These are phyloP conservation scores for Daldinia eschscholtzii DNA, from an alignment of 2,329 filamentous ascomycete genomes.

Conservation along the genomic window DNA sequence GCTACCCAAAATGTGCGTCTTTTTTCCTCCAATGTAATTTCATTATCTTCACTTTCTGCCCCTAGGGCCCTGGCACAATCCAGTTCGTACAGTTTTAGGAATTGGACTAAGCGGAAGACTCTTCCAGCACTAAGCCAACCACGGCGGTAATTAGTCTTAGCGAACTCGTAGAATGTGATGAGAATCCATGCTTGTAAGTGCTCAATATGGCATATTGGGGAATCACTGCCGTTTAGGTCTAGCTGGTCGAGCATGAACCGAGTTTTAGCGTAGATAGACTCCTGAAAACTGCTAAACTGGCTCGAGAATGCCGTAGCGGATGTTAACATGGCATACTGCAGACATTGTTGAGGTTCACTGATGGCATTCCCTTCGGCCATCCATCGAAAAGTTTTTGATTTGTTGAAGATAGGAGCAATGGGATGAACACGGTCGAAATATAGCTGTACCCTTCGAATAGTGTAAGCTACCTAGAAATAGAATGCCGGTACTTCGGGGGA, in stretches of 20 bases:
- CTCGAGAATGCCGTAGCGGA: conserved; percentile 40
- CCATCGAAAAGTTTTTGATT: conserved; percentile 38
- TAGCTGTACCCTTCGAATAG: conserved; percentile 33
- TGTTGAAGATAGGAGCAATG: conserved; percentile 36
- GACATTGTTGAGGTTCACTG: conserved; percentile 34
- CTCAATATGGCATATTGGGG: conserved; percentile 36
- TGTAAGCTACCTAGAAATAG: conserved; percentile 21
- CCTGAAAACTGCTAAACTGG: conserved; percentile 36
- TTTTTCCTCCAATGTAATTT: conserved; percentile 35
- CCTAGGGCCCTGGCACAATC: conserved; percentile 32
- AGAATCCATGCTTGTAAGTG: conserved; percentile 41
- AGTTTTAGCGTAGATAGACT: conserved; percentile 36
- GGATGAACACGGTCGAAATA: conserved; percentile 43
- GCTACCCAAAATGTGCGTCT: conserved; percentile 41
- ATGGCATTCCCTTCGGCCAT: conserved; percentile 23
- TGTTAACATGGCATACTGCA: conserved; percentile 40
- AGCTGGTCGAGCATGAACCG: conserved; percentile 40
- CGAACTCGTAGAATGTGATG: conserved; percentile 40
- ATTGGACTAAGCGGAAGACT: conserved; percentile 40
- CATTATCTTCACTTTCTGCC: conserved; percentile 19
- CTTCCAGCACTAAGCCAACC: conserved; percentile 40
- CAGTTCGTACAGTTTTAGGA: conserved; percentile 37
- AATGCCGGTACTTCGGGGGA: not conserved
- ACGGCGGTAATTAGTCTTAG: conserved; percentile 36
- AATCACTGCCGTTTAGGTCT: conserved; percentile 33